These are phyloP conservation scores for Puccinia horiana DNA, from an alignment of 1,284 basidiomycete species.

Conservation along the genomic window DNA sequence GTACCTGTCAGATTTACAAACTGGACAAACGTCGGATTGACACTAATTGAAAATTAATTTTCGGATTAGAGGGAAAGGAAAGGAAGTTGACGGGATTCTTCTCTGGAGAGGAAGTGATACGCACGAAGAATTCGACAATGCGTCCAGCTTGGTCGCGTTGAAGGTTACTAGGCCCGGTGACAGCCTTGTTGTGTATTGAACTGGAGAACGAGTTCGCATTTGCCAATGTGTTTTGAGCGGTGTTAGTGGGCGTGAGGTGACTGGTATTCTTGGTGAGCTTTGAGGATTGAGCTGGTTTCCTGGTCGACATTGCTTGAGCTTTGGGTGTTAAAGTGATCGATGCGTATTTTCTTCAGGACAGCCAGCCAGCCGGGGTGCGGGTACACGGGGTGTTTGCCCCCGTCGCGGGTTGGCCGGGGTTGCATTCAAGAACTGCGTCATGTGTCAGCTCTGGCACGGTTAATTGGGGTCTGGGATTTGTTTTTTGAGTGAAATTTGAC, in stretches of 20 bases:
- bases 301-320: constrained; percentile 15
- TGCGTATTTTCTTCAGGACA: too few relatives aligned
- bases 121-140: constrained; percentile 46
- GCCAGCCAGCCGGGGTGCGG: too few relatives aligned
- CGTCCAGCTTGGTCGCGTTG: constrained; percentile 34
- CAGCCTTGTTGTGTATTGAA: neutral
- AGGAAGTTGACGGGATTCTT: neutral
- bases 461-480: too few relatives aligned
- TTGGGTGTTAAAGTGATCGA: too few relatives aligned
- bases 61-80: constrained; percentile 2
- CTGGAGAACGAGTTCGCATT: constrained; percentile 18
- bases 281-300: constrained; percentile 4
- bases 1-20: constrained; percentile 95
- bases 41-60: constrained; percentile 63
- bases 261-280: neutral
- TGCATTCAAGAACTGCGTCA: too few relatives aligned
- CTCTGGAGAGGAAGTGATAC: neutral
- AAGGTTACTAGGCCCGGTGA: constrained; percentile 39
- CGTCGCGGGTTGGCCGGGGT: too few relatives aligned
- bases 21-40: constrained; percentile 91
- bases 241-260: neutral
- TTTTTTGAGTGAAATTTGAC: too few relatives aligned
- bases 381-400: too few relatives aligned
- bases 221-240: neutral
- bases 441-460: too few relatives aligned